These are phyloP conservation scores for Aspergillus steynii DNA, from an alignment of 495 filamentous ascomycete species.

Conservation along the genomic window DNA sequence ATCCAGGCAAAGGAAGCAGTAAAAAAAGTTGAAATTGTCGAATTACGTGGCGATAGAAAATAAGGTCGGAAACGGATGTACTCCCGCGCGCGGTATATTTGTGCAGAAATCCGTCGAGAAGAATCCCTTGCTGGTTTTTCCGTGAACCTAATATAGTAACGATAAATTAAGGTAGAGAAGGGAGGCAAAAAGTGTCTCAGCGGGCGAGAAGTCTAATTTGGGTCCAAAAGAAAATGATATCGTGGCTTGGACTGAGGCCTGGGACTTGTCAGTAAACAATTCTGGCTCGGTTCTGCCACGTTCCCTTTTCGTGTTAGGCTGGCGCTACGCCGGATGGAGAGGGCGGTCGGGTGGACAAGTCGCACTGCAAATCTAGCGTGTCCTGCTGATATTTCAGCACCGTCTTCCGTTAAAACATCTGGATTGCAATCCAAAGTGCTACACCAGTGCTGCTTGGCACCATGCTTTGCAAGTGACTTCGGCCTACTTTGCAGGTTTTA, in stretches of 20 bases:
- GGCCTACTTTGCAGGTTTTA: neutral
- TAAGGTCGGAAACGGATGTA: neutral
- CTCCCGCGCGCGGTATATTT: neutral
- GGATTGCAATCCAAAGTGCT: constrained; percentile 2
- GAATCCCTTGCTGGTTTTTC: neutral
- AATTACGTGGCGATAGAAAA: neutral
- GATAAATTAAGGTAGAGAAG: neutral
- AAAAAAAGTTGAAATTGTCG: neutral
- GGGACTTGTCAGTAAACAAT: neutral
- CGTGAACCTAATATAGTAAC: neutral
- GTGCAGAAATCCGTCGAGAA: neutral
- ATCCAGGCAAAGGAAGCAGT: neutral
- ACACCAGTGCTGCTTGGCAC: neutral
- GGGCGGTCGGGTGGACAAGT: constrained; percentile 19
- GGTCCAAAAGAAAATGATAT: neutral
- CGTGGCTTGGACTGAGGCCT: neutral
- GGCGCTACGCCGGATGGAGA: constrained; percentile 14
- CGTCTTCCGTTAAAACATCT: neutral
- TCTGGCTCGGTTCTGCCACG: constrained; percentile 26
- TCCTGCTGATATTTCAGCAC: constrained; percentile 2
- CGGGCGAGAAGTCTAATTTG: neutral
- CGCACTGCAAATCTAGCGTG: constrained; percentile 9
- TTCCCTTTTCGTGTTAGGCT: constrained; percentile 15
- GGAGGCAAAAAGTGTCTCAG: neutral
- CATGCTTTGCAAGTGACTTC: neutral